phyloP scores from a whole-genome alignment of 371 early-diverging fungal genomes.

The Quaeritorhiza haematococci region DNA sequence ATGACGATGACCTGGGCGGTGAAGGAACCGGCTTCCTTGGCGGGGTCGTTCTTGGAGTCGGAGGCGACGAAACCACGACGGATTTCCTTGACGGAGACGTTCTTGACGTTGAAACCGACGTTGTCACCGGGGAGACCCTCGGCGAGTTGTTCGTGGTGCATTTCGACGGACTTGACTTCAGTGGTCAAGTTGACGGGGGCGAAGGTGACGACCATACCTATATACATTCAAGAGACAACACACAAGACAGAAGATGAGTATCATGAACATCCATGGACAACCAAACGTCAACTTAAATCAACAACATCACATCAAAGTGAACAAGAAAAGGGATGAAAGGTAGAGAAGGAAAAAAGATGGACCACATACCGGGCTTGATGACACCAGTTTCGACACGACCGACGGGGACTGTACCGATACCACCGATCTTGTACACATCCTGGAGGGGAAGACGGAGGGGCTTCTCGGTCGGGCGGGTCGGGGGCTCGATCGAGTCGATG shows the following conservation, averaged over 20 bases:
- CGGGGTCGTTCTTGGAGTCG: slow-evolving; percentile 95
- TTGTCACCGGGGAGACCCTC: slow-evolving; percentile 97
- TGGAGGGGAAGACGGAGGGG: slow-evolving; percentile 96
- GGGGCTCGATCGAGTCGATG: slow-evolving; percentile 91
- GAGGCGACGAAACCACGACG: slow-evolving; percentile 95
- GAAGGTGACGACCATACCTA: slow-evolving; percentile 87
- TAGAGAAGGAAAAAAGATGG: slow-evolving; percentile 1
- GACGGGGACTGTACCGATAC: slow-evolving; percentile 92
- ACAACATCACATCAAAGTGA: not conserved
- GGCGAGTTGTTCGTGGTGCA: slow-evolving; percentile 92
- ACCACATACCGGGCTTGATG: slow-evolving; percentile 61
- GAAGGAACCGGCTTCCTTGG: slow-evolving; percentile 90
- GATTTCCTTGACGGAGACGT: slow-evolving; percentile 93
- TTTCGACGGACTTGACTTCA: slow-evolving; percentile 97
- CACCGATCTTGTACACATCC: slow-evolving; percentile 97
- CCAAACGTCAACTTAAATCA: no score
- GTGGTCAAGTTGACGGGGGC: slow-evolving; percentile 83
- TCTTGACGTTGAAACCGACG: slow-evolving; percentile 97
- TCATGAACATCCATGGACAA: no score
- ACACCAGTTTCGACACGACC: slow-evolving; percentile 96
- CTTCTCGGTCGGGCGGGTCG: slow-evolving; percentile 84
- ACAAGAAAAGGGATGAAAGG: not conserved
- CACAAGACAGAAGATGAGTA: no score
- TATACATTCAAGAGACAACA: no score
- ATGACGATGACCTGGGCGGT: slow-evolving; percentile 92